These are phyloP conservation scores for Phytophthora nicotianae DNA, from an alignment of 352 stramenopile species.

Conservation along the genomic window DNA sequence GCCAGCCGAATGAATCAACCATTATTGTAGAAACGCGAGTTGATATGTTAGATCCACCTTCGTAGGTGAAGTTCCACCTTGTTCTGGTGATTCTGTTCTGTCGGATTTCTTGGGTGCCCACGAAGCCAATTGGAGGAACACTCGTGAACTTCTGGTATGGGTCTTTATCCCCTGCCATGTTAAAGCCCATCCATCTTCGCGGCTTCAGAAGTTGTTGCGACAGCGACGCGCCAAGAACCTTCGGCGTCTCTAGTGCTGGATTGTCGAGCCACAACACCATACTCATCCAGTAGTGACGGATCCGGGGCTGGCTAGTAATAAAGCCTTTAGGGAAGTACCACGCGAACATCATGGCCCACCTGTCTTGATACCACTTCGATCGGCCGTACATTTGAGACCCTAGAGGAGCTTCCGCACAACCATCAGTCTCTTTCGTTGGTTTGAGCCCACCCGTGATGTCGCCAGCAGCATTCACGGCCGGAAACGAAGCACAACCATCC, in stretches of 20 bases:
- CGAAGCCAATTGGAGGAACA: not conserved
- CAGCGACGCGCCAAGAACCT: not conserved
- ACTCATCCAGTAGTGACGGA: conserved; percentile 2
- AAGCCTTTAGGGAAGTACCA: not conserved
- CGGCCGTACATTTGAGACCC: conserved; percentile 22
- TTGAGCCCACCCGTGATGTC: no score
- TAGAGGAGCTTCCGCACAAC: not conserved
- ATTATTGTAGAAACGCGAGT: not conserved
- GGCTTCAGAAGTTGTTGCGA: not conserved
- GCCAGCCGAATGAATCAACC: not conserved
- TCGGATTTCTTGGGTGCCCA: not conserved
- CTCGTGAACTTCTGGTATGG: not conserved
- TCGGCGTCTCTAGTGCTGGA: not conserved
- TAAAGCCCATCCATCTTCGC: not conserved
- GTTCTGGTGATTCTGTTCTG: not conserved
- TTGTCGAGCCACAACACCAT: conserved; percentile 18
- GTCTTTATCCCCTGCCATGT: not conserved
- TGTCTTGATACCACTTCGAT: conserved; percentile 3
- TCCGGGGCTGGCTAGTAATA: not conserved
- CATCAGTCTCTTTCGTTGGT: not conserved
- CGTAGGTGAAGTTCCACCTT: not conserved
- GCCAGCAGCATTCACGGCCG: no score
- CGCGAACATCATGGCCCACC: not conserved
- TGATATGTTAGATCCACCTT: not conserved
- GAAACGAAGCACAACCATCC: no score